Evolutionary conservation across 352 stramenopile genomes (phyloP).

Genomic region (Phytophthora nicotianae): DNA sequence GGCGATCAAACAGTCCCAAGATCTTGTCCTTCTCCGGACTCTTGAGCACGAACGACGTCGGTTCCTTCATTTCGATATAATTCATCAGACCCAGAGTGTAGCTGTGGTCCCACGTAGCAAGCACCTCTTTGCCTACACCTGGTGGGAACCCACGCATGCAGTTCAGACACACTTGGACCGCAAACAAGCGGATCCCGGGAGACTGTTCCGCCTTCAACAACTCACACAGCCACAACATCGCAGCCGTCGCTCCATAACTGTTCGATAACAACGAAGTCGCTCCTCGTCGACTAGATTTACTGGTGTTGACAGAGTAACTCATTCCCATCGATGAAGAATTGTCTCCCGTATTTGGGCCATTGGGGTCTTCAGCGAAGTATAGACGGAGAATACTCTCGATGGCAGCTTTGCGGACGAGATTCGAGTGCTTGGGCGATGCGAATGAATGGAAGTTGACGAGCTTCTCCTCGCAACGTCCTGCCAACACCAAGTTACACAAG

Average conservation of each 20-base stretch:
- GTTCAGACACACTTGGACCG: constrained; percentile 81
- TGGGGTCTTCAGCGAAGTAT: constrained; percentile 83
- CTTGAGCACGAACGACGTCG: constrained; percentile 71
- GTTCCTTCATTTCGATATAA: constrained; percentile 81
- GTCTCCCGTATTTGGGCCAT: constrained; percentile 25
- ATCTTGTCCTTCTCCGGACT: constrained; percentile 82
- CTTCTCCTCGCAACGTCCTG: constrained; percentile 70
- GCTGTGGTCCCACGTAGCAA: constrained; percentile 84
- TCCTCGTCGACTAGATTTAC: constrained; percentile 17
- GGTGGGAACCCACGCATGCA: constrained; percentile 82
- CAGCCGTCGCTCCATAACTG: constrained; percentile 69
- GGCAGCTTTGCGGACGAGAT: constrained; percentile 78
- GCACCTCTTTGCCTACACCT: constrained; percentile 68
- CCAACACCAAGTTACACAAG: constrained; percentile 78
- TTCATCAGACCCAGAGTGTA: constrained; percentile 79
- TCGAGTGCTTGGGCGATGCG: constrained; percentile 71
- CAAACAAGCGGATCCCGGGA: constrained; percentile 74
- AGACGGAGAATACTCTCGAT: constrained; percentile 86
- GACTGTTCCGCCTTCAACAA: constrained; percentile 72
- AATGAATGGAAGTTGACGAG: constrained; percentile 76
- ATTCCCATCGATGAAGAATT: constrained; percentile 21
- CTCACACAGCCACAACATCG: constrained; percentile 70
- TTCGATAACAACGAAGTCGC: constrained; percentile 42
- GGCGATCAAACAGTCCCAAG: constrained; percentile 60
- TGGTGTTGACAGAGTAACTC: constrained; percentile 15